Conservation (phyloP, 2,329 filamentous ascomycete species). For the Tolypocladium pustulatum region DNA sequence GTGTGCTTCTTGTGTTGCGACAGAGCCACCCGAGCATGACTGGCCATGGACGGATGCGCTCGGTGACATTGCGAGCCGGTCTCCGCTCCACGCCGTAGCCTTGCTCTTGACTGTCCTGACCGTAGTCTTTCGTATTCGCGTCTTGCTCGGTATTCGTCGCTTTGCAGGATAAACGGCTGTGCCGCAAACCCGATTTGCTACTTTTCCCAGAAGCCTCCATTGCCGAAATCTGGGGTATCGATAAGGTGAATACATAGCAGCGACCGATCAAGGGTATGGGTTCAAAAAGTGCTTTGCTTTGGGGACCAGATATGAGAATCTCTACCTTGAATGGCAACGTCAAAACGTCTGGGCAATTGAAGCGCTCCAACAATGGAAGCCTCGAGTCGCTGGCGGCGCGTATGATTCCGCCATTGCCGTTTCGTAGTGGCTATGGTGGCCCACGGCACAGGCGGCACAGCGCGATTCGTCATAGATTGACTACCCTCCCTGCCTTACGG, state of each 20-base stretch:
- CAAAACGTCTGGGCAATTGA: background rate
- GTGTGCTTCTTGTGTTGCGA: background rate
- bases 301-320: background rate
- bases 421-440: background rate
- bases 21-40: background rate
- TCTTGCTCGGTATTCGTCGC: too few relatives aligned
- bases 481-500: too few relatives aligned
- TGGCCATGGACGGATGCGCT: background rate
- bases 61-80: background rate
- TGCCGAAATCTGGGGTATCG: background rate
- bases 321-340: background rate
- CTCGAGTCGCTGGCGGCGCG: background rate
- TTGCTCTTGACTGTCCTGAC: background rate
- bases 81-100: background rate
- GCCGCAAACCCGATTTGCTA: too few relatives aligned
- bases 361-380: background rate
- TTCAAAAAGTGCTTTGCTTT: too few relatives aligned
- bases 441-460: background rate
- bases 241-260: background rate
- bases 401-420: background rate
- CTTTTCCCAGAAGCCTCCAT: background rate
- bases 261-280: too few relatives aligned
- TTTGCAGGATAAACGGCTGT: background rate
- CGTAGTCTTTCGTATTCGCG: background rate
- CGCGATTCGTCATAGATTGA: background rate